Evolutionary conservation across 306 rosid genomes (phyloP).

Genomic region (Quillaja saponaria): DNA sequence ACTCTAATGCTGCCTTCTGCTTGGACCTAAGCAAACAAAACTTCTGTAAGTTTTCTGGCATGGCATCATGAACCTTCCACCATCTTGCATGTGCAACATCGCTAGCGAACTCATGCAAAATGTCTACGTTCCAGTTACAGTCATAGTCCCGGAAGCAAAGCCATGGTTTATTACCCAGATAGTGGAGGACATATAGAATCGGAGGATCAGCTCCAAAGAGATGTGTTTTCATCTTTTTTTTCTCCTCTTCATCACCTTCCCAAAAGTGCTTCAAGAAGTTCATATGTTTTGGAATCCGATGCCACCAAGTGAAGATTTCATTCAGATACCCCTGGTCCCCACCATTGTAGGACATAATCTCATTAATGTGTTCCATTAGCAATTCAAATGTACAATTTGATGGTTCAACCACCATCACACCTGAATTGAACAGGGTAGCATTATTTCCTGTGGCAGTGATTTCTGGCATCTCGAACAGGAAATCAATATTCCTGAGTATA

Average conservation of each 20-base stretch:
- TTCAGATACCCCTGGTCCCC: slow-evolving; percentile 91
- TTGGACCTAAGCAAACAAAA: slow-evolving; percentile 77
- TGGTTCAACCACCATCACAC: slow-evolving; percentile 85
- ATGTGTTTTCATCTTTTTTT: slow-evolving; percentile 59
- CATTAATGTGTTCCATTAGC: slow-evolving; percentile 80
- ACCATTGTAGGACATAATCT: slow-evolving; percentile 81
- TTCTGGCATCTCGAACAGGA: slow-evolving; percentile 79
- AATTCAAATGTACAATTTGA: slow-evolving; percentile 78
- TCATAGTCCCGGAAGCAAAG: slow-evolving; percentile 85
- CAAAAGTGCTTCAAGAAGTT: slow-evolving; percentile 90
- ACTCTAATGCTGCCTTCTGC: slow-evolving; percentile 81
- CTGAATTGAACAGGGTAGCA: slow-evolving; percentile 79
- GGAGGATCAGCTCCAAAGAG: slow-evolving; percentile 81
- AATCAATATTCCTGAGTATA: slow-evolving; percentile 77
- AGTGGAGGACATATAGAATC: slow-evolving; percentile 76
- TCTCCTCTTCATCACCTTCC: slow-evolving; percentile 79
- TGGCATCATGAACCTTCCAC: slow-evolving; percentile 90
- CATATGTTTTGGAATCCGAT: slow-evolving; percentile 82
- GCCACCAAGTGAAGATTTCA: slow-evolving; percentile 93
- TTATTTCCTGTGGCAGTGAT: slow-evolving; percentile 85
- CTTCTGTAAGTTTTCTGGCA: slow-evolving; percentile 65
- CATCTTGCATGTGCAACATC: slow-evolving; percentile 76
- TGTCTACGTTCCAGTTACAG: slow-evolving; percentile 86
- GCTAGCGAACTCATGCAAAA: slow-evolving; percentile 73
- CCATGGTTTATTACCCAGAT: slow-evolving; percentile 85